Conservation (phyloP, 352 stramenopile genomes). For the Pythium periplocum region DNA sequence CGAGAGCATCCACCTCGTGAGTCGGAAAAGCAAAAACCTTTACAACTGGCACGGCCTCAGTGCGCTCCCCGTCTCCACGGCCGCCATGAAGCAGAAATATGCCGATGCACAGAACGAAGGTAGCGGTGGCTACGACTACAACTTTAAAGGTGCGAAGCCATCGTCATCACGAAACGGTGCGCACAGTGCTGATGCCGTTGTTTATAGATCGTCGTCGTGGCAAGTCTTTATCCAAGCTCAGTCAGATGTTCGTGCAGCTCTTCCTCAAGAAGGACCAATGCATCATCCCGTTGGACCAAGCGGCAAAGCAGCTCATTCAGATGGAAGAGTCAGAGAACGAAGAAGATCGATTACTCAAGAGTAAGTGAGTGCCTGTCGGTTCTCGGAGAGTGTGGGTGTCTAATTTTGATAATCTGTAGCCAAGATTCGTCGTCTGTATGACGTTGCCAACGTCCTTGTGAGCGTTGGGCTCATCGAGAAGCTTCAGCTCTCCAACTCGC, state of each 20-base stretch:
- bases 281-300: constrained; percentile 91
- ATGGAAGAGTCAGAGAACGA: constrained; percentile 72
- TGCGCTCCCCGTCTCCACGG: constrained; percentile 59
- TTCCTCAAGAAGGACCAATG: constrained; percentile 90
- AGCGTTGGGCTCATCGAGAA: constrained; percentile 92
- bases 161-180: background rate
- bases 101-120: constrained; percentile 30
- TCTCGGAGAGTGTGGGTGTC: too few relatives aligned
- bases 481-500: constrained; percentile 71
- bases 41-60: constrained; percentile 89
- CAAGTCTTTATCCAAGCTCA: constrained; percentile 89
- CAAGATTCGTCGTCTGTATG: constrained; percentile 95
- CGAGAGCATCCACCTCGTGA: constrained; percentile 93
- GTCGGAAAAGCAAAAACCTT: constrained; percentile 95
- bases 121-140: constrained; percentile 34
- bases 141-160: constrained; percentile 43
- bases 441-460: constrained; percentile 96
- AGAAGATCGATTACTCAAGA: constrained; percentile 79
- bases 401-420: constrained; percentile 27
- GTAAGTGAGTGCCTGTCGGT: constrained; percentile 25
- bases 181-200: background rate
- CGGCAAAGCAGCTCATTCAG: constrained; percentile 92
- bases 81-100: constrained; percentile 53
- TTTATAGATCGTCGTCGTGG: constrained; percentile 52
- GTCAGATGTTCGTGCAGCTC: constrained; percentile 94